phyloP scores from a whole-genome alignment of 257 asterid genomes.

The Jacaranda mimosifolia region DNA sequence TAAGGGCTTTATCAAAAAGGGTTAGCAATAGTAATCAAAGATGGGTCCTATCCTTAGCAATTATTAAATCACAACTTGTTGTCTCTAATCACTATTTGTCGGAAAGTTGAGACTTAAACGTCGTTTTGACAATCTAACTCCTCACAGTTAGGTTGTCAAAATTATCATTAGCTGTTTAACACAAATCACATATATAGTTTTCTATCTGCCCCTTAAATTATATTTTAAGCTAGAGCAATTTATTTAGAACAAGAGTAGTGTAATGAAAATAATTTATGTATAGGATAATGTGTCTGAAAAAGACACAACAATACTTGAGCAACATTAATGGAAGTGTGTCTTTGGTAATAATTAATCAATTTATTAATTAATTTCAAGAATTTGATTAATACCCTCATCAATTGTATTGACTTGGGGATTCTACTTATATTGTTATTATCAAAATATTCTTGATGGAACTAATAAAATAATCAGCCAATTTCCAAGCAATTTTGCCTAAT shows the following conservation, averaged over 20 bases:
- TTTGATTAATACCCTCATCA: no score
- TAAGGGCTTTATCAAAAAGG: conserved; percentile 53
- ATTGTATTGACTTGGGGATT: no score
- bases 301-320: no score
- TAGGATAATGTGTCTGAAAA: neutral
- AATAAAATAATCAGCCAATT: no score
- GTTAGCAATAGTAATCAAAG: conserved; percentile 53
- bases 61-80: conserved; percentile 42
- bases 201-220: neutral
- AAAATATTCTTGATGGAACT: no score
- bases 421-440: no score
- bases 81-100: conserved; percentile 49
- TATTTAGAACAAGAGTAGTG: neutral
- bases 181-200: neutral
- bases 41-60: conserved; percentile 50
- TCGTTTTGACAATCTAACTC: conserved; percentile 59
- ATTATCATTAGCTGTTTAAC: conserved; percentile 46
- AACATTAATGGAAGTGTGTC: no score
- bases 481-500: no score
- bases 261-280: no score
- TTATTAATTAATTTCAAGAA: no score
- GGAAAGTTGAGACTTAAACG: conserved; percentile 60
- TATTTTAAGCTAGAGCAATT: neutral
- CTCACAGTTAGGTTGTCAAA: conserved; percentile 52
- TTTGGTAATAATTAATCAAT: no score